These are phyloP conservation scores for Backusella sp. DNA, from an alignment of 192 early-diverging fungal genomes.

Conservation along the genomic window DNA sequence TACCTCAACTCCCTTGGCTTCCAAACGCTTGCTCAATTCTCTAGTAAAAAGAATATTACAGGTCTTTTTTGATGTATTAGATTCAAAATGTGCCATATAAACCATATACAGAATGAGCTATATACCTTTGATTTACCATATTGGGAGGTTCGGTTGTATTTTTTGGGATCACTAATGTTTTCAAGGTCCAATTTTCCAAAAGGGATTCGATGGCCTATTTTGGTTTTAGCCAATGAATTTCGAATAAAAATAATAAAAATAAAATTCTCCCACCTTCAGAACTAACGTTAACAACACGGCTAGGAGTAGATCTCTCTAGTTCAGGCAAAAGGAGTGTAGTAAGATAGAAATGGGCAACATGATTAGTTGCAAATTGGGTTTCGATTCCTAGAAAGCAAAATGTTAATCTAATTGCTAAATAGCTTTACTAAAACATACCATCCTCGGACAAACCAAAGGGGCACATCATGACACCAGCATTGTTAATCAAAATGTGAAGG, in stretches of 20 bases:
- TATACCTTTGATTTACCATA: slow-evolving; percentile 24
- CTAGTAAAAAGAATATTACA: slow-evolving; percentile 27
- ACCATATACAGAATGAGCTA: background rate
- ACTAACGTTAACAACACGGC: slow-evolving; percentile 32
- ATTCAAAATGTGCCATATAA: background rate
- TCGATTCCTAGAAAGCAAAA: slow-evolving; percentile 41
- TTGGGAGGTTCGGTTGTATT: slow-evolving; percentile 3
- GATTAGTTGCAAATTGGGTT: slow-evolving; percentile 53
- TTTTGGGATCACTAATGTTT: slow-evolving; percentile 19
- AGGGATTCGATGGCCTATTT: background rate
- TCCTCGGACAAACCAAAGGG: slow-evolving; percentile 41
- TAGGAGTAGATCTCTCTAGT: slow-evolving; percentile 23
- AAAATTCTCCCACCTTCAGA: background rate
- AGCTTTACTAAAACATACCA: slow-evolving; percentile 2
- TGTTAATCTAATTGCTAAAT: background rate
- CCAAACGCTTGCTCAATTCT: slow-evolving; percentile 24
- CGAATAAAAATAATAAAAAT: too few species aligned
- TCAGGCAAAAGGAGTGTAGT: slow-evolving; percentile 22
- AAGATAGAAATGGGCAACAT: slow-evolving; percentile 46
- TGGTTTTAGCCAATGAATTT: too few species aligned
- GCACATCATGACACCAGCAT: slow-evolving; percentile 59
- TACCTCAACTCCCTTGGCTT: slow-evolving; percentile 29
- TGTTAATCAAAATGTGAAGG: slow-evolving; percentile 57
- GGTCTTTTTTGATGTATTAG: background rate
- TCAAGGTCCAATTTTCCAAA: slow-evolving; percentile 16